phyloP scores from a whole-genome alignment of 139 green algal species.

The Choricystis sp. region DNA sequence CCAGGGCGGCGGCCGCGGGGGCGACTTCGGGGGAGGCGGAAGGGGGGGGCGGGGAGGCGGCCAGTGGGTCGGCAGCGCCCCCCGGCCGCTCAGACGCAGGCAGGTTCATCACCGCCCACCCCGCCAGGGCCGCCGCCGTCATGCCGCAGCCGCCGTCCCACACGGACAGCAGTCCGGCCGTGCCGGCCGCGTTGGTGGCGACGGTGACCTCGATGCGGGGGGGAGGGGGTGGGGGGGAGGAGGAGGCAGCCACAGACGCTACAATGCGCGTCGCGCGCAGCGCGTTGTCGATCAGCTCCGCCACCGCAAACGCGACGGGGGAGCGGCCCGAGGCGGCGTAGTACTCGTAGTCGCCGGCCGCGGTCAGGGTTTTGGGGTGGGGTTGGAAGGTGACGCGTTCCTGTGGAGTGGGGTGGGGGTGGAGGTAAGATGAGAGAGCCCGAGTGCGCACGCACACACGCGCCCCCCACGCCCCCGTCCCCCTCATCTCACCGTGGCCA shows the following conservation, averaged over 20 bases:
- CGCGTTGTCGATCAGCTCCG: constrained; percentile 67
- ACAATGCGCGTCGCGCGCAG: constrained; percentile 32
- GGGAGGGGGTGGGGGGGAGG: constrained; percentile 3
- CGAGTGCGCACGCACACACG: not conserved
- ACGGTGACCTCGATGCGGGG: constrained; percentile 36
- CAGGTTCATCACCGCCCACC: constrained; percentile 28
- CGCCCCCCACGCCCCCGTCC: not conserved
- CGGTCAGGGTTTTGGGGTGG: constrained; percentile 67
- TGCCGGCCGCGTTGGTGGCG: constrained; percentile 8
- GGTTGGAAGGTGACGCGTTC: constrained; percentile 57
- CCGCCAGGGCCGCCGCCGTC: constrained; percentile 39
- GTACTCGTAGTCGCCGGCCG: constrained; percentile 69
- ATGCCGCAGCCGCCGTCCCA: constrained; percentile 60
- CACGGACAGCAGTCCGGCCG: constrained; percentile 33
- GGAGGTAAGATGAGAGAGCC: not conserved
- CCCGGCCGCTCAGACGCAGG: not conserved
- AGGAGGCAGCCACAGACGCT: not conserved
- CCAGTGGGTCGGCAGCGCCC: not conserved
- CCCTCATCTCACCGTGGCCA: not conserved
- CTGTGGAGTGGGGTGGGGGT: constrained; percentile 10
- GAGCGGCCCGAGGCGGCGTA: constrained; percentile 54
- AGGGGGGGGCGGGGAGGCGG: not conserved
- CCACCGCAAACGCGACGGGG: constrained; percentile 59
- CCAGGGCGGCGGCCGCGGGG: not conserved
- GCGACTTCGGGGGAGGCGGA: too few relatives aligned